A percentile compares a stretch with the other conserved stretches of the same genome.
These are phyloP conservation scores for Hortaea werneckii DNA, from an alignment of 2,329 filamentous ascomycete genomes.

Conservation along the genomic window DNA sequence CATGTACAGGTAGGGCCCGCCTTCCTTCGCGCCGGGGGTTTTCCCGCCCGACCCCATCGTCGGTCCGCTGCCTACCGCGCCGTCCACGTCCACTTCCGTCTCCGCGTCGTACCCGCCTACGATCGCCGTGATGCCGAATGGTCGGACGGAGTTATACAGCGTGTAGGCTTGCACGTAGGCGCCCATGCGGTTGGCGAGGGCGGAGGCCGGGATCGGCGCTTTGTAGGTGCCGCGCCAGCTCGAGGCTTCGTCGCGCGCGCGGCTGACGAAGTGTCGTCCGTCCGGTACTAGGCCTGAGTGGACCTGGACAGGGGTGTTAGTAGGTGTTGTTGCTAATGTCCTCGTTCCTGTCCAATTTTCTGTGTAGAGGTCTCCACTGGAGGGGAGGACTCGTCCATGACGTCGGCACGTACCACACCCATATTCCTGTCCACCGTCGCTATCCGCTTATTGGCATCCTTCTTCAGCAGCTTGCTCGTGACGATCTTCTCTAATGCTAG, in stretches of 20 bases:
- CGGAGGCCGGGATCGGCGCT: conserved; percentile 77
- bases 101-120: conserved; percentile 89
- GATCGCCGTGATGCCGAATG: conserved; percentile 93
- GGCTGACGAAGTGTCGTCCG: conserved; percentile 86
- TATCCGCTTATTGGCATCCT: conserved; percentile 94
- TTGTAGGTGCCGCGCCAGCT: conserved; percentile 92
- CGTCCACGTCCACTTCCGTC: conserved; percentile 74
- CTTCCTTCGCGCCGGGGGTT: conserved; percentile 61
- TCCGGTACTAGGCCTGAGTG: conserved; percentile 92
- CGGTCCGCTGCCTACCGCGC: conserved; percentile 77
- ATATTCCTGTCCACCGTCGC: conserved; percentile 87
- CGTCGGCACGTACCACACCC: conserved; percentile 61
- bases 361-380: background rate
- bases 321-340: no score
- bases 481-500: conserved; percentile 95
- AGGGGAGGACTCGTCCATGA: no score
- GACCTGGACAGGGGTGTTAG: conserved; percentile 53
- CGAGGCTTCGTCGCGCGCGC: conserved; percentile 85
- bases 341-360: background rate
- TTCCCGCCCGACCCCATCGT: conserved; percentile 74
- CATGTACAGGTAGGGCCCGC: conserved; percentile 95
- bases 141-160: conserved; percentile 90
- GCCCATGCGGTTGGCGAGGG: conserved; percentile 86
- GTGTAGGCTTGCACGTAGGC: conserved; percentile 96
- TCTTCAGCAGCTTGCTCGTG: conserved; percentile 88